These are phyloP conservation scores for Halenospora varia DNA, from an alignment of 495 filamentous ascomycete species.

Conservation along the genomic window DNA sequence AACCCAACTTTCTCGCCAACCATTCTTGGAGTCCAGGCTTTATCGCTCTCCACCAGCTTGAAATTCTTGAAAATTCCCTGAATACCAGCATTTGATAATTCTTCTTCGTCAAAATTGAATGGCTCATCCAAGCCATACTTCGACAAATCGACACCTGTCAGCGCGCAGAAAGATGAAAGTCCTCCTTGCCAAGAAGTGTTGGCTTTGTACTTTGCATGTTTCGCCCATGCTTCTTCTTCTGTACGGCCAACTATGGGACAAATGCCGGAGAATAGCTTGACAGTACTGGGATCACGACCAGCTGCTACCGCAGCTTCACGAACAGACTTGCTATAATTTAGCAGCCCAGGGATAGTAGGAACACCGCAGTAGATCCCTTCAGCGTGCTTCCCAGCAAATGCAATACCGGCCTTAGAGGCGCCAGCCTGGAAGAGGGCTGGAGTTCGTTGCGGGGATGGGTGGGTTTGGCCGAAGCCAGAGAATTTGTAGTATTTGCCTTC, in stretches of 20 bases:
- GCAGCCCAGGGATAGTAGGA: constrained; percentile 40
- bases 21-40: not conserved
- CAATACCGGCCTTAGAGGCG: constrained; percentile 57
- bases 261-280: constrained; percentile 42
- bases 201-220: constrained; percentile 39
- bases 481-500: constrained; percentile 62
- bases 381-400: constrained; percentile 58
- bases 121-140: constrained; percentile 50
- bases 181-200: constrained; percentile 53
- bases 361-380: constrained; percentile 53
- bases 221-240: constrained; percentile 46
- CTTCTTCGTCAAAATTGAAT: constrained; percentile 52
- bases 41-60: constrained; percentile 28
- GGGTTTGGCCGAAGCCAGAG: constrained; percentile 58
- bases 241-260: constrained; percentile 44
- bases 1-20: constrained; percentile 10
- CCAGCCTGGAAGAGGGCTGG: constrained; percentile 62
- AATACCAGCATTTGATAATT: constrained; percentile 58
- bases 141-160: constrained; percentile 53
- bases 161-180: constrained; percentile 52
- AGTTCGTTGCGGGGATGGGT: constrained; percentile 60
- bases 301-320: constrained; percentile 39
- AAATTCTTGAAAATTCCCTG: not conserved
- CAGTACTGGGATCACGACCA: constrained; percentile 41
- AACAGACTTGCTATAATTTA: constrained; percentile 41